A percentile compares a stretch with the other conserved stretches of the same genome.
phyloP scores from a whole-genome alignment of 306 rosid species.

The Prinsepia uniflora region DNA sequence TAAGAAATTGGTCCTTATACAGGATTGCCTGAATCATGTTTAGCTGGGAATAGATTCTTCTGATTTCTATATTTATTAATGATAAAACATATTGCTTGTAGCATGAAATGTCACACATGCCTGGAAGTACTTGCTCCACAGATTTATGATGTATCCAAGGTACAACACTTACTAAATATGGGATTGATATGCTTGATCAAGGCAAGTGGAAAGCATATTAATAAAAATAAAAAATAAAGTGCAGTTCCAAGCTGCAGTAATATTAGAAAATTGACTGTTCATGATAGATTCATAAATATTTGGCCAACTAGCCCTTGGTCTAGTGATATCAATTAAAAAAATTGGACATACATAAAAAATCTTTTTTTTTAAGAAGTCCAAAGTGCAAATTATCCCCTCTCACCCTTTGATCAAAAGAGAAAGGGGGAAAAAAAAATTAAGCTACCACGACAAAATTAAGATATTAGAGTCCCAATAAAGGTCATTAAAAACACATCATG shows the following conservation, averaged over 20 bases:
- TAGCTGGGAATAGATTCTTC: not conserved
- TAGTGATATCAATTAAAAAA: too few species aligned
- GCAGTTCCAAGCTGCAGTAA: not conserved
- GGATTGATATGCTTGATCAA: too few species aligned
- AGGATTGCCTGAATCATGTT: not conserved
- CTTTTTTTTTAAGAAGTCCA: too few species aligned
- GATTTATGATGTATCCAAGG: not conserved
- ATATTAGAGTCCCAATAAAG: not conserved
- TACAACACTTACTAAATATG: too few species aligned
- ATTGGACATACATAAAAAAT: too few species aligned
- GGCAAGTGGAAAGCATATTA: not conserved
- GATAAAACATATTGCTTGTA: not conserved
- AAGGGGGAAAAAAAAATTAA: too few species aligned
- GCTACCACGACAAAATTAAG: not conserved
- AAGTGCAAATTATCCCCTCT: too few species aligned
- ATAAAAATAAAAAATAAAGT: not conserved
- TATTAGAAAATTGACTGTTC: not conserved
- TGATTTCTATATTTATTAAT: not conserved
- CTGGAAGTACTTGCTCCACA: not conserved
- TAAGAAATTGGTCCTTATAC: too few species aligned
- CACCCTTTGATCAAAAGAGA: too few species aligned
- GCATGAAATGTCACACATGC: not conserved
- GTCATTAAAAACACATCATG: not conserved
- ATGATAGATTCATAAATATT: not conserved
- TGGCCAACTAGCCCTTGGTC: too few species aligned